Percentiles rank a stretch among this genome's conserved stretches.
phyloP scores from a whole-genome alignment of 1,284 basidiomycete genomes.

The Leccinum subspadiceum region DNA sequence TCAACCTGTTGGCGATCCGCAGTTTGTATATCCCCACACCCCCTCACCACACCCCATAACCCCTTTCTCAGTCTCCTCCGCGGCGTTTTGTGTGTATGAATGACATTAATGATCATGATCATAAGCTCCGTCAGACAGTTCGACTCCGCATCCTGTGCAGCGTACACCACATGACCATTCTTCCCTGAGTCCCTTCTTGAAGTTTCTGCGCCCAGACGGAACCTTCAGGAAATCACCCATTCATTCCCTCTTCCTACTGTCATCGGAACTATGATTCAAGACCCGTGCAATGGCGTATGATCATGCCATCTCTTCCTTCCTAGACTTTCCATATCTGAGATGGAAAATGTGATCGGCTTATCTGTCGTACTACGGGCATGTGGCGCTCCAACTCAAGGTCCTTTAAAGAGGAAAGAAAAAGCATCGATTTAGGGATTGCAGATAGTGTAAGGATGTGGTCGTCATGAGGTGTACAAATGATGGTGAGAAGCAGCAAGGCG shows the following conservation, averaged over 20 bases:
- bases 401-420: background rate
- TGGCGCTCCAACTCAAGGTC: background rate
- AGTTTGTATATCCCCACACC: background rate
- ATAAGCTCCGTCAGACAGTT: background rate
- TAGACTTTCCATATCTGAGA: background rate
- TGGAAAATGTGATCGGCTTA: background rate
- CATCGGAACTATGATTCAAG: background rate
- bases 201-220: background rate
- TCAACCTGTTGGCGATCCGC: background rate
- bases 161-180: background rate
- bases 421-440: conserved; percentile 17
- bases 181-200: background rate
- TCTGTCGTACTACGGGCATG: background rate
- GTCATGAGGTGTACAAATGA: conserved; percentile 17
- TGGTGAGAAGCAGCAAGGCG: conserved; percentile 11
- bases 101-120: background rate
- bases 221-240: background rate
- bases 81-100: background rate
- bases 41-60: background rate
- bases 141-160: background rate
- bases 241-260: background rate
- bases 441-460: conserved; percentile 32
- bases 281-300: background rate
- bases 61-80: background rate
- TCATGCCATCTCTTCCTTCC: background rate